phyloP scores from a whole-genome alignment of 805 yeast species.

The Tetrapisispora pingtungensis region DNA sequence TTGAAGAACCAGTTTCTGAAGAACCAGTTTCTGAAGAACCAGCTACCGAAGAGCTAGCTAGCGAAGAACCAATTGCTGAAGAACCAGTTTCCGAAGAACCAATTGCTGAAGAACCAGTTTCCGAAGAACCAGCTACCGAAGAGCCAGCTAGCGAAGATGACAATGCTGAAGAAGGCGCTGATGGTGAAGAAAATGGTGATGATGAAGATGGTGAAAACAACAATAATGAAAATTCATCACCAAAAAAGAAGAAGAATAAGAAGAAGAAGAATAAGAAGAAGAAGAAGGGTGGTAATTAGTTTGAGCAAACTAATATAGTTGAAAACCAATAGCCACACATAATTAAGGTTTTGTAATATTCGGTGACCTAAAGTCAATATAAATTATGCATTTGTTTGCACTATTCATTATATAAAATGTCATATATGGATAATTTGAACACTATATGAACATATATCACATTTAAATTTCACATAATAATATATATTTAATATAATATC shows the following conservation, averaged over 20 bases:
- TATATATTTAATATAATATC: too few species aligned
- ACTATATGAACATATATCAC: too few species aligned
- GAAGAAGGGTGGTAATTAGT: slow-evolving; percentile 5
- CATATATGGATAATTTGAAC: too few species aligned
- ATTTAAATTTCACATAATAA: not conserved
- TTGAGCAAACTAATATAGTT: not conserved
- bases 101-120: slow-evolving; percentile 5
- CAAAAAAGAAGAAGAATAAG: slow-evolving; percentile 2
- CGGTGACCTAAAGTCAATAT: not conserved
- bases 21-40: slow-evolving; percentile 6
- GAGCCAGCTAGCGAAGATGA: not conserved
- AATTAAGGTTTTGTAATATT: not conserved
- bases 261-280: slow-evolving; percentile 4
- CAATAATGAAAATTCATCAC: not conserved
- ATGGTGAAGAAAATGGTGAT: not conserved
- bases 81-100: slow-evolving; percentile 6
- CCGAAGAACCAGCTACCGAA: slow-evolving; percentile 1
- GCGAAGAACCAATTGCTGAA: not conserved
- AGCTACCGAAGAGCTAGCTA: slow-evolving; percentile 1
- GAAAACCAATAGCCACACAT: not conserved
- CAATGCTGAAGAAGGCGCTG: slow-evolving; percentile 3
- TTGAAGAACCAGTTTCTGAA: slow-evolving; percentile 6
- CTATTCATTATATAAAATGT: not conserved
- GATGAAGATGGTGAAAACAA: slow-evolving; percentile 6
- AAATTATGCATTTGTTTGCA: not conserved